Base-by-base conservation (phyloP, 148 eudicot species). In the Dysphania ambrosioides region DNA sequence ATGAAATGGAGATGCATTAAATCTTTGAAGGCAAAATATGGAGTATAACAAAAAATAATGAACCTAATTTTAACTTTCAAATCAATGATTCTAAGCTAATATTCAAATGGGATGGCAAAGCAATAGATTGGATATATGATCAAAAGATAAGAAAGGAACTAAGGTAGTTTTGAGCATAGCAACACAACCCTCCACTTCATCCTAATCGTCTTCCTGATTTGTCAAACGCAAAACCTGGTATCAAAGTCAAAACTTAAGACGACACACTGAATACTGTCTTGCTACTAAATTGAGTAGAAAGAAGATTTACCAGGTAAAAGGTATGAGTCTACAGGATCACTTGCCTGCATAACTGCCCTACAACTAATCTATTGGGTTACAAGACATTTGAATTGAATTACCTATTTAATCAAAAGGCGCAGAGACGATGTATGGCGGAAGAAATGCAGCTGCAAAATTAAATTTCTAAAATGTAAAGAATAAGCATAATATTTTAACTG, bases 141-240 rank as follows among this genome's bases (percentile, higher is more conserved):
- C 40, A 36, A 36, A 36, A 36, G 40, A 2, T 36, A 36, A 36
- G 2, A 2, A 36, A 36, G 40, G 40, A 36, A 36, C 40, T 24
- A 30, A 29, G 49, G 36, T 11, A 29, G 21, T 36, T 31, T 21
- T 49, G 6, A 70, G 18, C 40, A 49, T n/a, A 42, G 19, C 38
- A n/a, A 66, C 79, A 65, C n/a, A 80, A n/a, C 83, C 83, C 82
- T 55, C 76, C 79, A 71, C 83, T 44, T 41, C 83, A 69, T 66
- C 83, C 83, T 53, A 80, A 44, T 53, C 76, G 82, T 10, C 67
- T 75, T 75, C 83, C 79, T 18, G 68, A 59, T 66, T 63, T 80
- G 67, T 80, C 79, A 75, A 75, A 80, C 16, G 82, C 79, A 40
- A 80, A 75, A 60, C 82, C 82, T 80, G 70, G 42, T 23, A 70